Percentiles rank a stretch among this genome's conserved stretches.
Conservation (phyloP, 805 yeast genomes). For the Tetrapisispora phaffii region DNA sequence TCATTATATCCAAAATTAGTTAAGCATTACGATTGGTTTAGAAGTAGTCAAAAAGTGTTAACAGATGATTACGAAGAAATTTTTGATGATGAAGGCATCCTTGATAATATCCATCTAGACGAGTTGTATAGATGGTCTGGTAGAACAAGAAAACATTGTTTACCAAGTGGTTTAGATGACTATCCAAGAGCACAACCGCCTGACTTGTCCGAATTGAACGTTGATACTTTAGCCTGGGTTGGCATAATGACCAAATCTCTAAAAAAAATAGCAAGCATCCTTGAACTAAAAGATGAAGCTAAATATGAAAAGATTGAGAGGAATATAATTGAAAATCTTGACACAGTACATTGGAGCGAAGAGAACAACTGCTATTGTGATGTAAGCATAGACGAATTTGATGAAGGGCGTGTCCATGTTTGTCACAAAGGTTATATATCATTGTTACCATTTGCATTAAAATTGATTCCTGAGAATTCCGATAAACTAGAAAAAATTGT, state of each 20-base stretch:
- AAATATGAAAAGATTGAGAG: conserved; percentile 43
- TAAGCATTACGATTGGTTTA: conserved; percentile 76
- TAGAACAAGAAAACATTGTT: conserved; percentile 70
- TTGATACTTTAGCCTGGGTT: conserved; percentile 85
- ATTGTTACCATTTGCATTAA: conserved; percentile 72
- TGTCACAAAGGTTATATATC: conserved; percentile 88
- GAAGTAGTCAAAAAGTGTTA: conserved; percentile 69
- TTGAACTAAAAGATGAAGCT: conserved; percentile 54
- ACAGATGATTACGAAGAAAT: conserved; percentile 51
- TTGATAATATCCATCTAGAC: conserved; percentile 33
- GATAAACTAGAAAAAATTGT: conserved; percentile 43
- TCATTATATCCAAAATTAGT: conserved; percentile 67
- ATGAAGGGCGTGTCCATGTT: conserved; percentile 46
- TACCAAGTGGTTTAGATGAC: conserved; percentile 92
- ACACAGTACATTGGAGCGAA: conserved; percentile 72
- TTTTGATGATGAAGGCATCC: conserved; percentile 19
- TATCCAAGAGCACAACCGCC: conserved; percentile 80
- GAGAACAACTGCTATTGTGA: conserved; percentile 68
- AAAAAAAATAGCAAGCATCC: conserved; percentile 55
- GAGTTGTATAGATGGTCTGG: conserved; percentile 94
- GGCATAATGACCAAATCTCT: conserved; percentile 85
- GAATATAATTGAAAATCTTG: conserved; percentile 54
- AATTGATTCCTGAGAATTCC: conserved; percentile 44
- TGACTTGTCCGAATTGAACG: conserved; percentile 81
- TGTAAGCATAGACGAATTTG: conserved; percentile 58